Percentiles rank a stretch among this genome's conserved stretches.
These are phyloP conservation scores for Osmanthus fragrans DNA, from an alignment of 257 asterid species.

Conservation along the genomic window DNA sequence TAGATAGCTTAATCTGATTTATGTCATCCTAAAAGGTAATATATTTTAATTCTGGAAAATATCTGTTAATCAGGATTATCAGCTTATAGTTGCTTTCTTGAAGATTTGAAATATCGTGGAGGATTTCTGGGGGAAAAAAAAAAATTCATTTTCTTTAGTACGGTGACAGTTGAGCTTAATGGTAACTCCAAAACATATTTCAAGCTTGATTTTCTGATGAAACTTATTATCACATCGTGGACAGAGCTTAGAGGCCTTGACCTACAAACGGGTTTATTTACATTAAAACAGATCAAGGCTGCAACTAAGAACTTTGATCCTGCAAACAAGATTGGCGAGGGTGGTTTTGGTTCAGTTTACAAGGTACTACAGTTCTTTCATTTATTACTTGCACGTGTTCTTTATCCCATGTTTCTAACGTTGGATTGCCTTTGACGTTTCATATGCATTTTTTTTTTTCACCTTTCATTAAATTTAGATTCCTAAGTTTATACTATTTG, in stretches of 20 bases:
- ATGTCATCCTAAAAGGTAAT: background rate
- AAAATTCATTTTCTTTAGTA: background rate
- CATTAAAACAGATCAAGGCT: constrained; percentile 72
- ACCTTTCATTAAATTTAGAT: constrained; percentile 9
- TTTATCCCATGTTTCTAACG: background rate
- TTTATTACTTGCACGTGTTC: background rate
- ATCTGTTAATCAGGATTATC: background rate
- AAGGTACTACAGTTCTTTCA: constrained; percentile 49
- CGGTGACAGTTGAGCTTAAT: background rate
- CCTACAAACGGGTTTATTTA: constrained; percentile 75
- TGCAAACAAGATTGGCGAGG: constrained; percentile 87
- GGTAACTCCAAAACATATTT: background rate
- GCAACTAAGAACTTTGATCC: constrained; percentile 87
- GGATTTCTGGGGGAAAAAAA: background rate
- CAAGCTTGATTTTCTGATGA: constrained; percentile 15
- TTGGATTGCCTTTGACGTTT: background rate
- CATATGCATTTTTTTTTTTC: background rate
- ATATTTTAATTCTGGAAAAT: background rate
- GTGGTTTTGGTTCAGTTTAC: constrained; percentile 89
- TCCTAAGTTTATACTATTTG: background rate
- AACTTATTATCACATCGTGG: constrained; percentile 17
- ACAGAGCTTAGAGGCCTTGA: constrained; percentile 83
- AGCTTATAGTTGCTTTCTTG: background rate
- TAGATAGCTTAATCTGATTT: background rate
- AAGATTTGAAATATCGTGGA: background rate